phyloP scores from a whole-genome alignment of 768 basidiomycete species.

The Russula sp. region DNA sequence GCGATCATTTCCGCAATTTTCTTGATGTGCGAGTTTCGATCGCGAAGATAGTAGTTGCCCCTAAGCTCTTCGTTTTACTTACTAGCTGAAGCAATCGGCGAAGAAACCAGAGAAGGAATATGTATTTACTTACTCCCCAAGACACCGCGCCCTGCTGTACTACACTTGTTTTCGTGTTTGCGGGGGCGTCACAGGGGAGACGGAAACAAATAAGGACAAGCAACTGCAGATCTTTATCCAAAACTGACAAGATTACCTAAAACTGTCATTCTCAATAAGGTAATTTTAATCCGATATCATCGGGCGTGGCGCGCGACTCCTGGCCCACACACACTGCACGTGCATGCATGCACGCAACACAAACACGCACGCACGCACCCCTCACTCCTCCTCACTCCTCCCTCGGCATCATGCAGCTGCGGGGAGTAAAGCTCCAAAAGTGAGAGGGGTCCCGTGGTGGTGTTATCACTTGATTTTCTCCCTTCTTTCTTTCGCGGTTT shows the following conservation, averaged over 20 bases:
- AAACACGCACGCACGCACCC: constrained; percentile 3
- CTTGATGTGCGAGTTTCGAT: constrained; percentile 6
- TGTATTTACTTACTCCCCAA: not conserved
- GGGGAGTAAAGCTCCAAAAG: not conserved
- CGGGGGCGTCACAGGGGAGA: not conserved
- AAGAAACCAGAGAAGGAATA: constrained; percentile 3
- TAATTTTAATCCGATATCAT: constrained; percentile 21
- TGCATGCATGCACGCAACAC: not conserved
- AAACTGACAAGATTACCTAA: constrained; percentile 9
- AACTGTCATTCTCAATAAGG: not conserved
- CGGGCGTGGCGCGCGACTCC: constrained; percentile 17
- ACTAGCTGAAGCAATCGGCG: not conserved
- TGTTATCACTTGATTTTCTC: constrained; percentile 7
- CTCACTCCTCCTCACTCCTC: not conserved
- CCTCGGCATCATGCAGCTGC: constrained; percentile 15
- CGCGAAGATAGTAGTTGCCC: not conserved
- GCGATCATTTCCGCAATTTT: constrained; percentile 11
- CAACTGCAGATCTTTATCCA: constrained; percentile 14
- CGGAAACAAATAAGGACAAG: constrained; percentile 12
- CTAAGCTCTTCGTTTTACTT: not conserved
- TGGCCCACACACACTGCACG: not conserved
- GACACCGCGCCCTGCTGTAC: constrained; percentile 14
- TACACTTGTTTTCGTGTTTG: too few species aligned
- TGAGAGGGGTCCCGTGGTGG: not conserved
- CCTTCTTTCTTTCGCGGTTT: constrained; percentile 3